Percentiles rank a stretch among this genome's conserved stretches.
These are phyloP conservation scores for Amorphotheca resinae DNA, from an alignment of 495 filamentous ascomycete species.

Conservation along the genomic window DNA sequence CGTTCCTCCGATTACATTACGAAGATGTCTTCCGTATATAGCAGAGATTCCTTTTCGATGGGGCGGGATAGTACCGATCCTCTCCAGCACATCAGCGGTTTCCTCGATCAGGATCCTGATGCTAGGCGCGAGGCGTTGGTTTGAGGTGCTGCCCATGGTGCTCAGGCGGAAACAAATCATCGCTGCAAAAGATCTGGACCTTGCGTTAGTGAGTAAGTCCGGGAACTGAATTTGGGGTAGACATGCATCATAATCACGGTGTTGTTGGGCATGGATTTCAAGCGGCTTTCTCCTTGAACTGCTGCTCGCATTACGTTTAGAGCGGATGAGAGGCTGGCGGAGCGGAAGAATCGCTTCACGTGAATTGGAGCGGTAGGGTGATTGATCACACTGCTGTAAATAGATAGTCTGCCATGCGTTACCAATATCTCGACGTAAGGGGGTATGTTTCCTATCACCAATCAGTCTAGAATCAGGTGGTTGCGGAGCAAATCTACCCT, in stretches of 20 bases:
- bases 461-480: background rate
- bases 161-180: constrained; percentile 56
- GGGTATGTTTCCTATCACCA: constrained; percentile 44
- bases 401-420: constrained; percentile 58
- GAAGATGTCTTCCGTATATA: constrained; percentile 49
- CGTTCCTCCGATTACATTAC: constrained; percentile 37
- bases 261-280: constrained; percentile 68
- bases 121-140: constrained; percentile 42
- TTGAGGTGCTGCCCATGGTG: constrained; percentile 36
- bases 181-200: constrained; percentile 50
- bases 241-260: constrained; percentile 55
- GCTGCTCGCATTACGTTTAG: constrained; percentile 62
- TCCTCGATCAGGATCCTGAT: constrained; percentile 57
- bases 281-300: constrained; percentile 54
- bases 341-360: constrained; percentile 59
- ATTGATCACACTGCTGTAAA: constrained; percentile 64
- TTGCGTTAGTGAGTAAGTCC: background rate
- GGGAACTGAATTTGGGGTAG: background rate
- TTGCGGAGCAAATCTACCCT: constrained; percentile 26
- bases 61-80: constrained; percentile 48
- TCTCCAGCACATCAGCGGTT: constrained; percentile 53
- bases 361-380: constrained; percentile 57
- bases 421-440: constrained; percentile 65
- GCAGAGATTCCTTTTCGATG: constrained; percentile 53
- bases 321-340: constrained; percentile 54